Base-by-base conservation (phyloP, 495 filamentous ascomycete species). In the Cercophora scortea region DNA sequence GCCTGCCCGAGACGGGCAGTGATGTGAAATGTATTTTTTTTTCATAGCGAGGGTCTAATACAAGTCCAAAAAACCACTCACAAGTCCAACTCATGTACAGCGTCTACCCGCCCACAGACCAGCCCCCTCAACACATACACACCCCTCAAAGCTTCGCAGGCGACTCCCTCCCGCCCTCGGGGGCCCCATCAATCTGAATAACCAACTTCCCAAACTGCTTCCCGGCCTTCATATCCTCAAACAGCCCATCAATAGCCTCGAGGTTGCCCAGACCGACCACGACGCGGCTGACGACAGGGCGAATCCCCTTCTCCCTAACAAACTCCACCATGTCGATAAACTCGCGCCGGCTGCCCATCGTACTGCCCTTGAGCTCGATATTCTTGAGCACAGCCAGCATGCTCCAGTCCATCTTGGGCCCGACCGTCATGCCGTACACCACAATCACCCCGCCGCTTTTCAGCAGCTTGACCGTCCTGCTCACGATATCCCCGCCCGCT, bases 181-280 rank as follows among this genome's bases (percentile, higher is more conserved):
- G 2, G 25, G 25, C 25, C 2, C 25, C 25, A 5, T 25, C 67
- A 47, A 76, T 65, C 53, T 71, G 56, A 35, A 90, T 73, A 2
- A 89, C 84, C 61, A 90, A 62, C 70, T 91, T 90, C 7, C 86
- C 87, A 71, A 89, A 89, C 66, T 91, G 88, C 55, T 65, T 79
- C n/a, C 83, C 85, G 12, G 77, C 71, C 60, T 82, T 84, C 75
- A 91, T 86, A 35, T 89, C 85, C 47, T 87, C 80, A 64, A 89
- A 91, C 38, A 90, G 59, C 4, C 65, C 71, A 56, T 91, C 82
- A 18, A 91, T 78, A 4, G 68, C 82, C 15, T 80, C 70, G 38
- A 90, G 47, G 59, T 88, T 79, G 41, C 83, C 79, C 55, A 92
- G 66, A 0, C 84, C 83, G 49, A 77, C 75, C 12, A 84, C 75